Base-by-base conservation (phyloP, 2,329 filamentous ascomycete genomes). In the Bisporella sp. region DNA sequence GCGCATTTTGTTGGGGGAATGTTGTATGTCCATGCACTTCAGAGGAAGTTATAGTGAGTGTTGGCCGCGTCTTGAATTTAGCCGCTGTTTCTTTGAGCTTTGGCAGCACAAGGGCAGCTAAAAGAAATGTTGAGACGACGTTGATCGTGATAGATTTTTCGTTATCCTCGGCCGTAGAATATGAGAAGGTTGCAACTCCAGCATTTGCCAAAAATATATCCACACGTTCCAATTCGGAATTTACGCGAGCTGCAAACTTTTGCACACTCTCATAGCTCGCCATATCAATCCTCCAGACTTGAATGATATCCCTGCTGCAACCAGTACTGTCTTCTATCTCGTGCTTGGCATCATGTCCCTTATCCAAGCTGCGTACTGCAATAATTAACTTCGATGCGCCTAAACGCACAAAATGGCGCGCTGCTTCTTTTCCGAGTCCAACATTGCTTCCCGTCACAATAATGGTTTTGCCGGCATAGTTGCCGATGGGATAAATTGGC, bases 181-280 rank as follows among this genome's bases (percentile, higher is more conserved):
- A 59, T 5, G 50, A 31, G 4, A 31, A 33, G 4, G 40, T 51
- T 29, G 47, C 55, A 13, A 60, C 45, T 11, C 55, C 55, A 8
- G 60, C 57, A 43, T 60, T 78, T 46, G 67, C 64, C 29, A 75
- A 57, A 35, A 72, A 63, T 30, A 69, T 66, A 56, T 78, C 73
- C 2, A 78, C 52, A 5, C 70, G 68, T 1, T 46, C 39, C 1
- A 58, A 48, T 31, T 40, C 28, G 13, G 29, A 39, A 7, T 40
- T 41, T 30, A 29, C 45, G 6, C 39, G 37, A 31, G 11, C 21
- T 9, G 21, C 13, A 29, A 45, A 45, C 21, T 29, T 43, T 31
- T 56, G 49, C n/a, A 62, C 52, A 12, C 48, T 55, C 8, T 44
- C 47, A 29, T 54, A 59, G 12, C 39, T 51, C 30, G 42, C 46